Base-by-base conservation (phyloP, 2,329 filamentous ascomycete species). In the Ophiostoma fasciatum region DNA sequence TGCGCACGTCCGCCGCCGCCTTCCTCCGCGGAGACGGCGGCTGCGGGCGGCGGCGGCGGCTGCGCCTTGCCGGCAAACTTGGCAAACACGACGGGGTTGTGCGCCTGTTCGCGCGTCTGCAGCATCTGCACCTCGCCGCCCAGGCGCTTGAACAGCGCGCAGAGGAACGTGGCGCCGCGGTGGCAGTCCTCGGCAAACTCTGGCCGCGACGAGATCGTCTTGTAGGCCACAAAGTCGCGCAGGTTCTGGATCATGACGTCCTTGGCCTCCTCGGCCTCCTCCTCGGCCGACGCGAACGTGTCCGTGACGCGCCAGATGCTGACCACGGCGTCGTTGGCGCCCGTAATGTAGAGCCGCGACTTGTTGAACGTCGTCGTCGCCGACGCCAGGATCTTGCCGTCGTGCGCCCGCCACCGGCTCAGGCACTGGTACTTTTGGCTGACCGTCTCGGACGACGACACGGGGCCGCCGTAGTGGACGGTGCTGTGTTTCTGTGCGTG, bases 81-180 rank as follows among this genome's bases (percentile, higher is more conserved):
- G 28, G 90, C 90, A 46, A 82, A 79, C 0, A 98, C 85, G n/a
- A 98, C 78, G 0, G 90, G 90, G 51, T 96, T 96, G 48, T 82
- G 78, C 11, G 54, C 48, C 21, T 69, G 65, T 46, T 81, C 74
- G 0, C 82, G 82, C 0, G 84, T 83, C 41, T 81, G 82, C n/a
- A 98, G 66, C 67, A 96, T 81, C 49, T 92, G 82, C 0, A 90
- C 87, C 39, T 82, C 72, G 1, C 84, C 90, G 11, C 90, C 90
- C 39, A 96, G 76, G 36, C 85, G 81, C 59, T 88, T 92, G 63
- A 94, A 94, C 14, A 96, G 68, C 1, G 81, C 78, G 35, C 85
- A 83, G 2, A 98, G 67, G 49, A 87, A 96, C 0, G 84, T 90
- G 11, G 90, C 90, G 9, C 88, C 88, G 51, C 87, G 75, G 41